These are phyloP conservation scores for Scheffersomyces parashehatae DNA, from an alignment of 1,139 yeast genomes.

Conservation along the genomic window DNA sequence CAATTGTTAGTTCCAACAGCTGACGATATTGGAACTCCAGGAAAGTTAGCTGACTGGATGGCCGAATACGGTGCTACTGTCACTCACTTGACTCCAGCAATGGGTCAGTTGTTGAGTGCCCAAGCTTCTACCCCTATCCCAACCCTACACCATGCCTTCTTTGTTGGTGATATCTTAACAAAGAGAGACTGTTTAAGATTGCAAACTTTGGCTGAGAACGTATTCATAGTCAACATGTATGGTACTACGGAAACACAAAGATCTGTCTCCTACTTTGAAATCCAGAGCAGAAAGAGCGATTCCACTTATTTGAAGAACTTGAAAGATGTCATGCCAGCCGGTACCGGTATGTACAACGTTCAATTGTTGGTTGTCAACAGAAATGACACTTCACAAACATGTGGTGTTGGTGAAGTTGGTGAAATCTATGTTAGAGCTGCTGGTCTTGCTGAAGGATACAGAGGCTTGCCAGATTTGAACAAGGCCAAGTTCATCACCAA, in stretches of 20 bases:
- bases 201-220: conserved; percentile 89
- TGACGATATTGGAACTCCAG: conserved; percentile 98
- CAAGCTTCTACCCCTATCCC: conserved; percentile 94
- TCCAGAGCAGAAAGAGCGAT: conserved; percentile 69
- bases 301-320: conserved; percentile 75
- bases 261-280: conserved; percentile 92
- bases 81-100: conserved; percentile 97
- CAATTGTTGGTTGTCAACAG: conserved; percentile 93
- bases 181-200: conserved; percentile 93
- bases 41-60: conserved; percentile 97
- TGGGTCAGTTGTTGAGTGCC: conserved; percentile 97
- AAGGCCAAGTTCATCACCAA: conserved; percentile 83
- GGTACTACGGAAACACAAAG: conserved; percentile 99
- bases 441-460: conserved; percentile 94
- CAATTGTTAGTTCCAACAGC: conserved; percentile 89
- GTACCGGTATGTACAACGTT: conserved; percentile 94
- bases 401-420: conserved; percentile 99
- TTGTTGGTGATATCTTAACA: conserved; percentile 96
- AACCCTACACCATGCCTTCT: conserved; percentile 89
- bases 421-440: conserved; percentile 98
- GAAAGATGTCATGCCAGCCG: conserved; percentile 98
- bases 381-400: conserved; percentile 79
- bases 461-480: conserved; percentile 87
- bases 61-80: conserved; percentile 87
- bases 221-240: conserved; percentile 92